Evolutionary conservation across 75 land plant genomes (phyloP).

Genomic region (Sequoiadendron giganteum): DNA sequence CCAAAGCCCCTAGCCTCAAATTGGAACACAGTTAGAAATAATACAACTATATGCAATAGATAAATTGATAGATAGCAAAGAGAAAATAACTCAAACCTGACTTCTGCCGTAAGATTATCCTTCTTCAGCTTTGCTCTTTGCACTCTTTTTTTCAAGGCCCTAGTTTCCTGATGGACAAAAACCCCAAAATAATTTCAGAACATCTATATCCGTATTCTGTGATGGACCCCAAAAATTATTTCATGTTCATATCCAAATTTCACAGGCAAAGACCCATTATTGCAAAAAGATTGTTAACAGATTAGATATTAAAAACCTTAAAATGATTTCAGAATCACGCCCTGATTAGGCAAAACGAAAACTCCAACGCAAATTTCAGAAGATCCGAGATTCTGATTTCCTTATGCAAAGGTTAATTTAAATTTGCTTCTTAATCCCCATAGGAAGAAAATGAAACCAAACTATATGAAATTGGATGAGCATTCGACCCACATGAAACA

Average conservation of each 20-base stretch:
- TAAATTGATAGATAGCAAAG: background rate
- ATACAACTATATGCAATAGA: background rate
- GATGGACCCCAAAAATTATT: background rate
- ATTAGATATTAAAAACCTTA: background rate
- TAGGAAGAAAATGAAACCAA: background rate
- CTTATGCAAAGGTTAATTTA: background rate
- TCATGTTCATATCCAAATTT: background rate
- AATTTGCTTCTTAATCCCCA: background rate
- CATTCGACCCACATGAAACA: background rate
- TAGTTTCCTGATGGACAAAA: background rate
- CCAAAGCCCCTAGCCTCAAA: background rate
- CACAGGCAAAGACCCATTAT: background rate
- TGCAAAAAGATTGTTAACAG: background rate
- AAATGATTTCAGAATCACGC: background rate
- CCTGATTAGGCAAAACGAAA: background rate
- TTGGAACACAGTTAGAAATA: background rate
- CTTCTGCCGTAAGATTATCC: slow-evolving; percentile 5
- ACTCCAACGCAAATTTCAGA: background rate
- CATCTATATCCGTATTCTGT: background rate
- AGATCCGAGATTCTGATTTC: background rate
- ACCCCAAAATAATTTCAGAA: background rate
- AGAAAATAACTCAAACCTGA: slow-evolving; percentile 1
- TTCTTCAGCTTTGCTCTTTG: slow-evolving; percentile 15
- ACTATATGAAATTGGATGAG: background rate
- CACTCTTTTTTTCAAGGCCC: background rate